Evolutionary conservation across 495 filamentous ascomycete species (phyloP).

Genomic region (Neurospora tetrasperma): DNA sequence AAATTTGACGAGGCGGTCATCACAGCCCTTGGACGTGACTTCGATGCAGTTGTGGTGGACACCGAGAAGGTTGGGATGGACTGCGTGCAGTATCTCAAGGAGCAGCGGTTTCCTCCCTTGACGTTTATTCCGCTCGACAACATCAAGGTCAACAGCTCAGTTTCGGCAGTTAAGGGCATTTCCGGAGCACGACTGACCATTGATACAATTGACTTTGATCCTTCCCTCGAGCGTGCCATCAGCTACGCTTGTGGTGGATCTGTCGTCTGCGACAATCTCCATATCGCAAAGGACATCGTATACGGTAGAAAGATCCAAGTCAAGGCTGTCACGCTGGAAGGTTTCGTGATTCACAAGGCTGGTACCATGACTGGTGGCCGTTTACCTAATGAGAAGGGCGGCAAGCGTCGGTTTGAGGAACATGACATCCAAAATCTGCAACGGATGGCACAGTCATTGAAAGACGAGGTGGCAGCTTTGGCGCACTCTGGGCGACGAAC

Average conservation of each 20-base stretch:
- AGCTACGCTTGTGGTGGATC: constrained; percentile 89
- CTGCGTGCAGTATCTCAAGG: constrained; percentile 87
- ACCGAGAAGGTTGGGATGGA: constrained; percentile 89
- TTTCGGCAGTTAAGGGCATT: constrained; percentile 83
- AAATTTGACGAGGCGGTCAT: constrained; percentile 89
- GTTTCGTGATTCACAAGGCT: constrained; percentile 91
- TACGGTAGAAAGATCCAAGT: constrained; percentile 78
- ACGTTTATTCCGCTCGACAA: constrained; percentile 95
- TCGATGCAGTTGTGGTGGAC: constrained; percentile 93
- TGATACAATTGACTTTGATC: constrained; percentile 91
- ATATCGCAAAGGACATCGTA: constrained; percentile 79
- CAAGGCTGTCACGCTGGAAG: constrained; percentile 87
- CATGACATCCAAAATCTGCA: constrained; percentile 74
- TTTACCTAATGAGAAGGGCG: constrained; percentile 57
- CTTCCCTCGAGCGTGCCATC: constrained; percentile 79
- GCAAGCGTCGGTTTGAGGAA: constrained; percentile 78
- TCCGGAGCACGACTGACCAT: constrained; percentile 79
- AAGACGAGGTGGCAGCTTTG: constrained; percentile 61
- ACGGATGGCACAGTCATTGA: constrained; percentile 54
- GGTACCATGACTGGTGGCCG: constrained; percentile 95
- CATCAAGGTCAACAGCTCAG: constrained; percentile 82
- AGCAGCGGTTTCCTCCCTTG: constrained; percentile 72
- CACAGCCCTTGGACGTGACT: constrained; percentile 84
- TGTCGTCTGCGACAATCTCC: constrained; percentile 84
- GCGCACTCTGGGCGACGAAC: constrained; percentile 64